Evolutionary conservation across 257 asterid species (phyloP), one percentile per base, ranked within the genome.

Genomic region (Fraxinus quadrangulata): DNA sequence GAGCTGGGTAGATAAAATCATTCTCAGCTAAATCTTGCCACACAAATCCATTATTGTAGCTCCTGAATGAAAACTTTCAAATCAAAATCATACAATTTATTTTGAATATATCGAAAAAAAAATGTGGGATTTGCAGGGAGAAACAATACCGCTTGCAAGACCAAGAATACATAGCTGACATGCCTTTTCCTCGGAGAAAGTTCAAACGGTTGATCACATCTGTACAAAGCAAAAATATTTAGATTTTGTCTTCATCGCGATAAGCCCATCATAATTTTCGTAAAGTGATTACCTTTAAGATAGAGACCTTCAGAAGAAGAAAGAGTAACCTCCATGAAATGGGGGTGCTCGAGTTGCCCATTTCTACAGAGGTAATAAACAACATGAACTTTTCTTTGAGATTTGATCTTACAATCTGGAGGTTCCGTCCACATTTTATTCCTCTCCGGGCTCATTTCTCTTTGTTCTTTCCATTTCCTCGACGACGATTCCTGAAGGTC

Each of bases 291-390:
- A 93, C 97, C 97, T 82, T 79, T 80, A 40, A 92, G 94, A 79
- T 82, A 87, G 68, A 94, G 94, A 39, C 91, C 93, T 3, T 83
- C 80, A 0, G 90, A 83, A 24, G 93, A 86, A 69, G 97, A 91
- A 61, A 91, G 89, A 39, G 92, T 87, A 45, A 94, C 97, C 84
- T 94, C 97, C 90, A 92, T 92, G 90, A 94, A 94, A 90, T 94
- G 98, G 2, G 98, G 98, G 63, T 92, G 98, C 73, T 92, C 91
- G n/a, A 92, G 97, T 73, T 92, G 97, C 70, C 97, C 96, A 75
- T 90, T 92, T 30, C 94, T 61, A 6, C 91, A 81, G 45, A 94
- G 85, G 51, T 94, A 92, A 73, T 94, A 94, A 39, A 94, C 88
- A 26, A 94, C 96, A 23, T 97, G 90, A 4, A 92, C 92, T 77